phyloP scores from a whole-genome alignment of 2,329 filamentous ascomycete species.

The Magnaporthiopsis rhizophila region DNA sequence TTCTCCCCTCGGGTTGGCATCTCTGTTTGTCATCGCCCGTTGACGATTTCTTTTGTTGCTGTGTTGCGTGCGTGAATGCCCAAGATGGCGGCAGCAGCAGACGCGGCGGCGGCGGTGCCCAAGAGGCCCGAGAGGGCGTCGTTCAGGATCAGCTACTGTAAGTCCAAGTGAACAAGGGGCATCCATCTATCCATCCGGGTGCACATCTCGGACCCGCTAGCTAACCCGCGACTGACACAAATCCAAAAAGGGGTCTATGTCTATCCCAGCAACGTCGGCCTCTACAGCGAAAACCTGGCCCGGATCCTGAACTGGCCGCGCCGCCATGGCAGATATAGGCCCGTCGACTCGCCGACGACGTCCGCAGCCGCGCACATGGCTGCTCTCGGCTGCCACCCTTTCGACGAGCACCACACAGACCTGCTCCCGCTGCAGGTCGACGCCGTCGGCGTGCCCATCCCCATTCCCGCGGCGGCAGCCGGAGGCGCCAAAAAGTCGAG shows the following conservation, averaged over 20 bases:
- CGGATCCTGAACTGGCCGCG: conserved; percentile 2
- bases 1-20: no score
- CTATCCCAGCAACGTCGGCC: not conserved
- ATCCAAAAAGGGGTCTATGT: conserved; percentile 2
- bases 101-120: no score
- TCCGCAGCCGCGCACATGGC: not conserved
- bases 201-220: not conserved
- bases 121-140: not conserved
- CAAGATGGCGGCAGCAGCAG: not conserved
- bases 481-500: no score
- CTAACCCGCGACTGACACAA: not conserved
- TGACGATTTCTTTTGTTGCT: no score
- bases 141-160: conserved; percentile 4
- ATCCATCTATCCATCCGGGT: not conserved
- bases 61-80: not conserved
- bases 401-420: not conserved
- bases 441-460: conserved; percentile 1
- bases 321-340: not conserved
- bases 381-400: not conserved
- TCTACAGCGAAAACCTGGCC: conserved; percentile 3
- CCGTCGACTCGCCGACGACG: not conserved
- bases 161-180: not conserved
- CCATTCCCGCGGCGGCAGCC: not conserved
- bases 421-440: conserved; percentile 1
- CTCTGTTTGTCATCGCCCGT: no score